Conservation (phyloP, 2,329 filamentous ascomycete species). For the Xylaria digitata region DNA sequence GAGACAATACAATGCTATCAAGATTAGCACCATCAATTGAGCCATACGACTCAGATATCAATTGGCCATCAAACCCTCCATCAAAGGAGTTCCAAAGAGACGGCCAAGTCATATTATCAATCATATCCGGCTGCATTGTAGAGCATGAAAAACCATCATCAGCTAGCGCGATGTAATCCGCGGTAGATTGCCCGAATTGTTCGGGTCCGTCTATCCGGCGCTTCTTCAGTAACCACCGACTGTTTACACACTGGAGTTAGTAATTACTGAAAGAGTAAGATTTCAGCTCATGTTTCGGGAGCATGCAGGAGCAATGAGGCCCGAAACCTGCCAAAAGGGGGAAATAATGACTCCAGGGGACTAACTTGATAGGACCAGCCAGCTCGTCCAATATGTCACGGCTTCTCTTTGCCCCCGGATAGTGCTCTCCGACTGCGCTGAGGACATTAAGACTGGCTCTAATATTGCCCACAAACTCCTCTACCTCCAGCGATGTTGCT, state of each 20-base stretch:
- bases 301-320: too few species aligned
- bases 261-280: too few species aligned
- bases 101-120: constrained; percentile 8
- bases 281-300: too few species aligned
- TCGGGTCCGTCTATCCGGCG: constrained; percentile 12
- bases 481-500: constrained; percentile 52
- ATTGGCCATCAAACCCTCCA: constrained; percentile 22
- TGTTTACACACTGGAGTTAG: too few species aligned
- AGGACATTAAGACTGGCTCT: constrained; percentile 59
- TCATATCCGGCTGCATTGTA: constrained; percentile 9
- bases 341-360: too few species aligned
- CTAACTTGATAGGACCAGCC: too few species aligned
- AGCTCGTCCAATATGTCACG: constrained; percentile 59
- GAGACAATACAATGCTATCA: constrained; percentile 30
- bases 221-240: constrained; percentile 34
- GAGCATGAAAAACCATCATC: constrained; percentile 2
- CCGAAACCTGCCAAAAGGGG: too few species aligned
- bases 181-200: constrained; percentile 4
- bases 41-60: constrained; percentile 29
- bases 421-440: constrained; percentile 63
- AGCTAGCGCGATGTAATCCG: not conserved
- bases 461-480: constrained; percentile 56
- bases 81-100: constrained; percentile 29
- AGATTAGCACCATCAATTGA: constrained; percentile 26
- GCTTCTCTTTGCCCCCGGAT: constrained; percentile 61